A percentile compares a stretch with the other conserved stretches of the same genome.
Conservation (phyloP, 2,329 filamentous ascomycete genomes). For the Aspergillus brunneoviolaceus region DNA sequence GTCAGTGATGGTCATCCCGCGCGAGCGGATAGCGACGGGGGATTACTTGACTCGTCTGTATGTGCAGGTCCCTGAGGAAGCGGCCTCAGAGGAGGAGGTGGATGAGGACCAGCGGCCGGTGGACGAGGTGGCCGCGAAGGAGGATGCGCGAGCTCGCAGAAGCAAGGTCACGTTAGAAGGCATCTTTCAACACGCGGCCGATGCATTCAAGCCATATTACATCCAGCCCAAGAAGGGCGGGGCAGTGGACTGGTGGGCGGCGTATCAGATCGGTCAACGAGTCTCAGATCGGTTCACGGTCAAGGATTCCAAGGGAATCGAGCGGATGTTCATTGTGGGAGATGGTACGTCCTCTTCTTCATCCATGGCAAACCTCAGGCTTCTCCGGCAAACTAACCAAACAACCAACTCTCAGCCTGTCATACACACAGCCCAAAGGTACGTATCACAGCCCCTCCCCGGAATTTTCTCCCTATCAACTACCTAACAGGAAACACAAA, state of each 20-base stretch:
- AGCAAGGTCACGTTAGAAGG: conserved; percentile 63
- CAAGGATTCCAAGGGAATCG: conserved; percentile 65
- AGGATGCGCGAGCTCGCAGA: conserved; percentile 61
- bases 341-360: conserved; percentile 47
- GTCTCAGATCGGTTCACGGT: conserved; percentile 49
- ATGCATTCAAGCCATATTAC: conserved; percentile 64
- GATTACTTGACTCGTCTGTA: conserved; percentile 72
- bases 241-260: conserved; percentile 70
- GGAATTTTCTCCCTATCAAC: background rate
- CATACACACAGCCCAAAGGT: conserved; percentile 74
- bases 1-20: conserved; percentile 77
- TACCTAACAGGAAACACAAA: background rate
- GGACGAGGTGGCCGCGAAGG: conserved; percentile 46
- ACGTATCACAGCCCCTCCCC: background rate
- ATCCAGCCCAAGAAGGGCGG: conserved; percentile 60
- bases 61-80: conserved; percentile 41
- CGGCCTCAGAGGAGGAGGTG: conserved; percentile 28
- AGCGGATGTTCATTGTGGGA: conserved; percentile 71
- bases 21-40: conserved; percentile 60
- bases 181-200: conserved; percentile 65
- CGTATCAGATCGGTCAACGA: conserved; percentile 74
- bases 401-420: conserved; percentile 54
- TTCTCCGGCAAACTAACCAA: background rate
- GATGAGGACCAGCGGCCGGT: conserved; percentile 7
- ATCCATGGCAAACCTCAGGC: background rate